These are phyloP conservation scores for Saccharomyces hybrid DNA, from an alignment of 1,139 yeast species.

Conservation along the genomic window DNA sequence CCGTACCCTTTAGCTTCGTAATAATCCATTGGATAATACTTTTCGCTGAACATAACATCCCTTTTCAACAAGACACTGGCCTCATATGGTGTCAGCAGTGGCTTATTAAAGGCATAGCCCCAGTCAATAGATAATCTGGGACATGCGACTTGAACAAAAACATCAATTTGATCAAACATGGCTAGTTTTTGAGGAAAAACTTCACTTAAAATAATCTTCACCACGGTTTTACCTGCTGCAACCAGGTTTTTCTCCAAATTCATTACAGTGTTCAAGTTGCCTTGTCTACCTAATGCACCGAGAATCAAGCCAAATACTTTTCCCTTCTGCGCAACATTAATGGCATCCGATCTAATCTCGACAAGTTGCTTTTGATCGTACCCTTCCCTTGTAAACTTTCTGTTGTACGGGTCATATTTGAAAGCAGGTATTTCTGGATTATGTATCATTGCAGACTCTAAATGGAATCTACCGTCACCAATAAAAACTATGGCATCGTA, in stretches of 20 bases:
- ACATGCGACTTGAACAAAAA: conserved; percentile 95
- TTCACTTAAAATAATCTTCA: conserved; percentile 80
- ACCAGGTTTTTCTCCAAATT: conserved; percentile 50
- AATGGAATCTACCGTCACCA: conserved; percentile 95
- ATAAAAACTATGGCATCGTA: conserved; percentile 78
- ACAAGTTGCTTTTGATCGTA: conserved; percentile 84
- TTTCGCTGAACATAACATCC: conserved; percentile 59
- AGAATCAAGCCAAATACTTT: conserved; percentile 73
- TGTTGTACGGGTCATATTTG: conserved; percentile 89
- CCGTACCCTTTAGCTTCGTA: conserved; percentile 90
- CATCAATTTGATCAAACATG: conserved; percentile 88
- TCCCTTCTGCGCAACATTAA: conserved; percentile 50
- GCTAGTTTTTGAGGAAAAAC: conserved; percentile 89
- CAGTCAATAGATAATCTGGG: conserved; percentile 95
- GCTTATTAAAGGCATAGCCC: conserved; percentile 96
- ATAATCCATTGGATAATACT: conserved; percentile 91
- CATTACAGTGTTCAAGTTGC: conserved; percentile 69
- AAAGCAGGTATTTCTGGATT: conserved; percentile 89
- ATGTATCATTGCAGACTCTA: conserved; percentile 95
- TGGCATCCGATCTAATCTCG: conserved; percentile 65
- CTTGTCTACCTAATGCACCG: conserved; percentile 97
- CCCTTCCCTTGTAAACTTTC: conserved; percentile 81
- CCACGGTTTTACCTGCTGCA: conserved; percentile 56
- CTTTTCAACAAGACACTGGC: conserved; percentile 82
- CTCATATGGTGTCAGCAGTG: conserved; percentile 90